These are phyloP conservation scores for Fagus crenata DNA, from an alignment of 306 rosid species.

Conservation along the genomic window DNA sequence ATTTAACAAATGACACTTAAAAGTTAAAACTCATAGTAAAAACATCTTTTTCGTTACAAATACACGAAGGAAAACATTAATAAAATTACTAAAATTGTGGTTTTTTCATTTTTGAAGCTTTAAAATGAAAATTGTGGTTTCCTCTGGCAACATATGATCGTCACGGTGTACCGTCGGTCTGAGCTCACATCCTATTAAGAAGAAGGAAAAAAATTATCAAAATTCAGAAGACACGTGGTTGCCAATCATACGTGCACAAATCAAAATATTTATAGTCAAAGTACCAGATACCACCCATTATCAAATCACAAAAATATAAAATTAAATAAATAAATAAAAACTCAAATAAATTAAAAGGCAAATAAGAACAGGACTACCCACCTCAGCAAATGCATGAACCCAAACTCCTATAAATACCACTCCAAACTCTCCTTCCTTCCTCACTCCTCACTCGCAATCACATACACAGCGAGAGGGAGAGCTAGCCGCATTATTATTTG, in stretches of 20 bases:
- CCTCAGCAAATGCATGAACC: constrained; percentile 43
- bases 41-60: too few species aligned
- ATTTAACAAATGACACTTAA: too few species aligned
- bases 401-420: constrained; percentile 40
- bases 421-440: constrained; percentile 9
- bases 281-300: background rate
- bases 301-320: background rate
- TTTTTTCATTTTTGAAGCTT: too few species aligned
- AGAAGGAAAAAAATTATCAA: too few species aligned
- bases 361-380: background rate
- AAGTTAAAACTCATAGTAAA: too few species aligned
- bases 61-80: too few species aligned
- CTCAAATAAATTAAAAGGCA: background rate
- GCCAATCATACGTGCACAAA: too few species aligned
- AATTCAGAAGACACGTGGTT: background rate
- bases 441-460: constrained; percentile 33
- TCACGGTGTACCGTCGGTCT: too few species aligned
- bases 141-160: too few species aligned
- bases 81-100: too few species aligned
- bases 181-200: too few species aligned
- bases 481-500: background rate
- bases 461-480: background rate
- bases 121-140: too few species aligned
- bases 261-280: background rate
- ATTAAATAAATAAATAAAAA: background rate